A percentile compares a stretch with the other conserved stretches of the same genome.
These are phyloP conservation scores for Fusarium nematophilum DNA, from an alignment of 2,329 filamentous ascomycete species.

Conservation along the genomic window DNA sequence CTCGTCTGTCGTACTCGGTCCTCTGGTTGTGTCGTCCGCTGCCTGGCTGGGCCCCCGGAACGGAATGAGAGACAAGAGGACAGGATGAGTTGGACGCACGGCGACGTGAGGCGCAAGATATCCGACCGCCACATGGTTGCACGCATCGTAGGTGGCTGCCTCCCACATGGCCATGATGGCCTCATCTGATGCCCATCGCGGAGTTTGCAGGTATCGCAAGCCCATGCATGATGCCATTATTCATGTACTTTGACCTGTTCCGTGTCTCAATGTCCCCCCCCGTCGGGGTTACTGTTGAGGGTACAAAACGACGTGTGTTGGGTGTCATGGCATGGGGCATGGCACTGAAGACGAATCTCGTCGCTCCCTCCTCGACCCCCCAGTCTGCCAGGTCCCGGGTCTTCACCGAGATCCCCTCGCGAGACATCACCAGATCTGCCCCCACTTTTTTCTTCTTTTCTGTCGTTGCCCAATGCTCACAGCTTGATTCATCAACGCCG, in stretches of 20 bases:
- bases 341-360: neutral
- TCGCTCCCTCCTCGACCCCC: neutral
- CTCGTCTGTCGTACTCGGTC: neutral
- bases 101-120: constrained; percentile 9
- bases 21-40: neutral
- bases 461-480: constrained; percentile 21
- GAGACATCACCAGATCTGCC: constrained; percentile 37
- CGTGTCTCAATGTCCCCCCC: constrained; percentile 4
- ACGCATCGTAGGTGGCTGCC: constrained; percentile 10
- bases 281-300: neutral
- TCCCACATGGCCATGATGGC: constrained; percentile 15
- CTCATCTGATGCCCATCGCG: constrained; percentile 19
- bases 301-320: neutral
- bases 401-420: constrained; percentile 40
- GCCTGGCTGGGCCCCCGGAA: neutral
- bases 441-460: constrained; percentile 10
- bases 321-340: constrained; percentile 11
- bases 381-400: constrained; percentile 22
- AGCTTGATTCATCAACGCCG: constrained; percentile 20
- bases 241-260: constrained; percentile 9
- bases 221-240: constrained; percentile 35
- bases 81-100: neutral
- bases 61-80: too few species aligned
- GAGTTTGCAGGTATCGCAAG: constrained; percentile 12
- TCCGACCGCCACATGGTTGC: constrained; percentile 7